phyloP scores from a whole-genome alignment of 139 green algal genomes.

The Picochlorum costavermella region DNA sequence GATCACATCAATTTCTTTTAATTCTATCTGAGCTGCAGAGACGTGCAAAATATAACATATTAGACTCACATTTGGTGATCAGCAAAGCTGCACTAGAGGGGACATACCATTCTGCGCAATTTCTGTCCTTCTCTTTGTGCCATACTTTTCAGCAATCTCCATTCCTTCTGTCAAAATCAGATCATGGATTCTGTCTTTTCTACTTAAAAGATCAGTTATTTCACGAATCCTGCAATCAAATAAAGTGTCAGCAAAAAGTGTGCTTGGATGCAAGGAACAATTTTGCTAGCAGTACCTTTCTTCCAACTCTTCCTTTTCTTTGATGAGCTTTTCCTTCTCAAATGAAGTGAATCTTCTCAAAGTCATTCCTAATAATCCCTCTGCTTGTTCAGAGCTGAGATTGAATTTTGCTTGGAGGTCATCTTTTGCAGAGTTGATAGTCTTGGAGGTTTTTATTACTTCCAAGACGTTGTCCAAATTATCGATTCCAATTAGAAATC shows the following conservation, averaged over 20 bases:
- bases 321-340: constrained; percentile 56
- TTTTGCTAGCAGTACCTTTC: constrained; percentile 14
- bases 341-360: constrained; percentile 77
- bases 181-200: constrained; percentile 40
- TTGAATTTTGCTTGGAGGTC: constrained; percentile 43
- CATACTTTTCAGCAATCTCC: constrained; percentile 52
- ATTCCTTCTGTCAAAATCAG: constrained; percentile 54
- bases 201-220: constrained; percentile 45
- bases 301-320: constrained; percentile 54
- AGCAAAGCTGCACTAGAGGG: too few relatives aligned
- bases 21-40: constrained; percentile 15
- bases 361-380: constrained; percentile 72
- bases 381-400: constrained; percentile 60
- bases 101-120: constrained; percentile 17
- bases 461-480: constrained; percentile 63
- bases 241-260: neutral
- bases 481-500: constrained; percentile 58
- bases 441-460: constrained; percentile 52
- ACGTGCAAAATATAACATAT: neutral
- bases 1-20: constrained; percentile 46
- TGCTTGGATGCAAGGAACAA: neutral
- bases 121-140: constrained; percentile 42
- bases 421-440: constrained; percentile 40
- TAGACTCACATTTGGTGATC: too few relatives aligned
- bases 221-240: constrained; percentile 28